phyloP scores from a whole-genome alignment of 2,329 filamentous ascomycete species.

The Aspergillus sp. region DNA sequence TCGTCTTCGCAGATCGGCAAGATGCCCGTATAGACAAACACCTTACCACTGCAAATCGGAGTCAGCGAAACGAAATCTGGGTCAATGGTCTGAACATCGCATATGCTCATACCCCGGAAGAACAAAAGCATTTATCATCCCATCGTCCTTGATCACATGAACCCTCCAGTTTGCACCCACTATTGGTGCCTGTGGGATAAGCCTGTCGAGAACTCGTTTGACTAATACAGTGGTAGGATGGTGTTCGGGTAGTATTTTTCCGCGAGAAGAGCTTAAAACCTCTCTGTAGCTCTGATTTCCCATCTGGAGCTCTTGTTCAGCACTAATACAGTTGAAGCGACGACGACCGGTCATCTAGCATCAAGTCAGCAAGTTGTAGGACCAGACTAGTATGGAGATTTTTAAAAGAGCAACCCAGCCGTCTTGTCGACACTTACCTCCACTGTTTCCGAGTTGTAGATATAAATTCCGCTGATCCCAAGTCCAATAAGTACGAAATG shows the following conservation, averaged over 20 bases:
- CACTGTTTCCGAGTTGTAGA: conserved; percentile 52
- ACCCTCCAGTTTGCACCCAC: conserved; percentile 48
- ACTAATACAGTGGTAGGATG: conserved; percentile 47
- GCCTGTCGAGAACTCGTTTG: conserved; percentile 45
- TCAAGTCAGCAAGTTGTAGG: conserved; percentile 1
- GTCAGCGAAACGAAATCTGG: conserved; percentile 1
- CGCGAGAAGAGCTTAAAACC: conserved; percentile 41
- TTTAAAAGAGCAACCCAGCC: no score
- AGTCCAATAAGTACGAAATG: conserved; percentile 34
- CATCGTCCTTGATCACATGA: conserved; percentile 49
- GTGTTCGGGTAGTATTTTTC: conserved; percentile 42
- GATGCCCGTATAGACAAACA: conserved; percentile 59
- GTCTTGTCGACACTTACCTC: conserved; percentile 31
- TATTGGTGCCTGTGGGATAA: conserved; percentile 48
- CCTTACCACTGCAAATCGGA: conserved; percentile 44
- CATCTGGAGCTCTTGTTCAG: conserved; percentile 37
- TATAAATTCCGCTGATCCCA: conserved; percentile 42
- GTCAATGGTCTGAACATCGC: not conserved
- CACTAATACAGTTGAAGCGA: conserved; percentile 52
- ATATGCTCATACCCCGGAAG: conserved; percentile 46
- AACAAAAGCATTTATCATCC: conserved; percentile 55
- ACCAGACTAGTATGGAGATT: no score
- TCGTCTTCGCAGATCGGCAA: conserved; percentile 51
- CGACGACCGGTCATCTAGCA: conserved; percentile 46
- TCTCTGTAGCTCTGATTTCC: conserved; percentile 42